Percentiles rank a stretch among this genome's conserved stretches.
These are phyloP conservation scores for Fraxinus excelsior DNA, from an alignment of 257 asterid species.

Conservation along the genomic window DNA sequence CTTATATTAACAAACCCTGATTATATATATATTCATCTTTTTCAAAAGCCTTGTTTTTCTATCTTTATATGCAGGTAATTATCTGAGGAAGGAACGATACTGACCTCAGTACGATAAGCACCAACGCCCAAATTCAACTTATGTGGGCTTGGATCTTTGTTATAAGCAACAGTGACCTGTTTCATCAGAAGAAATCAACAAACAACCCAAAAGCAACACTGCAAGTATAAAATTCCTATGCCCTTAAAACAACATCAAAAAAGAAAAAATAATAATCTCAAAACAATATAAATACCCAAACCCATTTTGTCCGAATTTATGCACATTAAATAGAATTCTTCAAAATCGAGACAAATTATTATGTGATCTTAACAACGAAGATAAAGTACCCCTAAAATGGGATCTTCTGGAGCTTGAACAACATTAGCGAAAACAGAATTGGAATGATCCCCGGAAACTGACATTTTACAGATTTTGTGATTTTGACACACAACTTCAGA, in stretches of 20 bases:
- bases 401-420: constrained; percentile 83
- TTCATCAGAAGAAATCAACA: constrained; percentile 20
- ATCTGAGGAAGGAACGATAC: neutral
- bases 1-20: neutral
- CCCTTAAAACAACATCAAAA: neutral
- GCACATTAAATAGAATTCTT: neutral
- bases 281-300: neutral
- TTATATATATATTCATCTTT: neutral
- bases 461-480: constrained; percentile 24
- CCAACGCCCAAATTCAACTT: constrained; percentile 85
- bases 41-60: neutral
- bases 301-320: neutral
- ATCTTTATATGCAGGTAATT: neutral
- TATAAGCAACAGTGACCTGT: constrained; percentile 85
- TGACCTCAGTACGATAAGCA: constrained; percentile 85
- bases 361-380: neutral
- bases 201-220: constrained; percentile 18
- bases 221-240: neutral
- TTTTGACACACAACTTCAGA: constrained; percentile 10
- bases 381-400: constrained; percentile 63
- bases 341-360: too few relatives aligned
- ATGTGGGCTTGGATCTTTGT: constrained; percentile 68
- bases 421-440: constrained; percentile 60
- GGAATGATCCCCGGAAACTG: neutral
- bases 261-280: too few relatives aligned